Evolutionary conservation across 495 filamentous ascomycete genomes (phyloP).

Genomic region (Aspergillus indologenus): DNA sequence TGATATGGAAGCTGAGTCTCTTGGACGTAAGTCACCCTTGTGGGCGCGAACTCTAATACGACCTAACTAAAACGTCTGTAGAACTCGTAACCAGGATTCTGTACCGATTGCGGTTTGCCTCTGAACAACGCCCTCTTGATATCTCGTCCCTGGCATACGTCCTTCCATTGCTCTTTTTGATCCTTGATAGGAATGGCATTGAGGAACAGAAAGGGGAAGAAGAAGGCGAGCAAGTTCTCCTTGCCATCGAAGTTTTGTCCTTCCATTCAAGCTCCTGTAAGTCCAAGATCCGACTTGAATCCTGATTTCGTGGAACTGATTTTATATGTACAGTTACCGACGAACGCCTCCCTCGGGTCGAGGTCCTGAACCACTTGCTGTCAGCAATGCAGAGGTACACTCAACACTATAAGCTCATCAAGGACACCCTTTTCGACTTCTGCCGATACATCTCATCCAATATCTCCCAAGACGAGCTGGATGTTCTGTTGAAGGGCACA

Average conservation of each 20-base stretch:
- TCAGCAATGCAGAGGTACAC: slow-evolving; percentile 82
- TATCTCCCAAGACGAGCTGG: slow-evolving; percentile 65
- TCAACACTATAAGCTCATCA: slow-evolving; percentile 90
- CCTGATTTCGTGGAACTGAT: background rate
- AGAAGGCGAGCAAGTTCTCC: slow-evolving; percentile 82
- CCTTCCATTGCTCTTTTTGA: slow-evolving; percentile 71
- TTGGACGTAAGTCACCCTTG: slow-evolving; percentile 49
- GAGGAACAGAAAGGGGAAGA: slow-evolving; percentile 60
- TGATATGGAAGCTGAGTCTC: slow-evolving; percentile 69
- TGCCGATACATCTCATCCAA: slow-evolving; percentile 75
- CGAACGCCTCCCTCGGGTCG: slow-evolving; percentile 66
- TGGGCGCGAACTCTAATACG: background rate
- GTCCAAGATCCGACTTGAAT: slow-evolving; percentile 11
- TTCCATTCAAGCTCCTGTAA: slow-evolving; percentile 76
- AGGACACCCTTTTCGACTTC: slow-evolving; percentile 84
- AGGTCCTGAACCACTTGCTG: slow-evolving; percentile 67
- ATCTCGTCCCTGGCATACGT: slow-evolving; percentile 80
- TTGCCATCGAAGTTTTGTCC: slow-evolving; percentile 85
- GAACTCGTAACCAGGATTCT: slow-evolving; percentile 85
- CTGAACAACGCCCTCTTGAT: slow-evolving; percentile 90
- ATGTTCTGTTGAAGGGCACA: slow-evolving; percentile 64
- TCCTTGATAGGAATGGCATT: slow-evolving; percentile 76
- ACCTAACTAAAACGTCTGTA: slow-evolving; percentile 15
- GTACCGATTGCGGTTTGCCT: slow-evolving; percentile 84
- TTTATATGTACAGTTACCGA: slow-evolving; percentile 49